Base-by-base conservation (phyloP, 2,329 filamentous ascomycete species). In the Monilinia polystroma region DNA sequence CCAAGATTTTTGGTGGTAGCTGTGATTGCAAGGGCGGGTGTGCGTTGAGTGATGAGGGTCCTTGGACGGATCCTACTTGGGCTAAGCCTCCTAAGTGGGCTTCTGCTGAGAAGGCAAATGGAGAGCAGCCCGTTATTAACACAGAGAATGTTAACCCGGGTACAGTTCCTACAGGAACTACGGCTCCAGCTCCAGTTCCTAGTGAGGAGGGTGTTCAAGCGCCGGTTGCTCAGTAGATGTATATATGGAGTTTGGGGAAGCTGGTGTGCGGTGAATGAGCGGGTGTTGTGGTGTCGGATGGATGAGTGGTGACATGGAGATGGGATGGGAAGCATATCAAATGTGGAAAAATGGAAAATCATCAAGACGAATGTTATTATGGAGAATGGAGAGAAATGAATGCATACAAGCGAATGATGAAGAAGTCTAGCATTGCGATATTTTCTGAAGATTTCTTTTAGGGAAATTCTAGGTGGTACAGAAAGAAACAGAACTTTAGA, bases 11-110 rank as follows among this genome's bases (percentile, higher is more conserved):
- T 74, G 95, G 95, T 71, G 95, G 95, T 69, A 83, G 79, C 52
- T 99, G 95, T 80, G 79, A 89, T 70, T 99, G 95, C 79, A 77
- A 82, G 45, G 92, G 91, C 68, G 93, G 93, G 69, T 99, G 95
- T 80, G 81, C 86, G 78, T 80, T 96, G 75, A 96, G 92, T 79
- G 93, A 99, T 78, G 88, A 88, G 69, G 95, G 95, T 63, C 95
- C 95, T 64, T 99, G 95, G 95, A 84, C 85, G 73, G 91, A 94
- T 69, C 74, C 84, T 38, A 78, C 90, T 79, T 93, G 84, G 83
- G 81, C 85, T 64, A 86, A 81, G 75, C 84, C 89, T 63, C 80
- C 87, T 70, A 87, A 88, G 82, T 89, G 87, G 83, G 56, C 56
- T 7, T 29, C 41, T 45, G 26, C 52, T n/a, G 16, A 84, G 77